Evolutionary conservation across 2,329 filamentous ascomycete species (phyloP).

Genomic region (Talaromyces sp.): DNA sequence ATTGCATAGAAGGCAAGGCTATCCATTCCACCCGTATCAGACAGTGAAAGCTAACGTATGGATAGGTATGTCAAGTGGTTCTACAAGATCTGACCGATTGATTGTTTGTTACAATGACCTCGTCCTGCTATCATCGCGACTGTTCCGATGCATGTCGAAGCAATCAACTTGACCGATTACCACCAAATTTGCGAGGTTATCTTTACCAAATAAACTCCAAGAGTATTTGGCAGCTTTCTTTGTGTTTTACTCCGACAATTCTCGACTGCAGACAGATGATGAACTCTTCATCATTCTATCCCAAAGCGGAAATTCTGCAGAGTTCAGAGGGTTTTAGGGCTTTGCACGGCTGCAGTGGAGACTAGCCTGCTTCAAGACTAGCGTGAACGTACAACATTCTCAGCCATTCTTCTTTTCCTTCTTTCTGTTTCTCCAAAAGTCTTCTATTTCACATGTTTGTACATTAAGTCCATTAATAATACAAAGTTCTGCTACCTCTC

Average conservation of each 20-base stretch:
- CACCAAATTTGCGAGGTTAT: too few species aligned
- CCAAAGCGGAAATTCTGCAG: neutral
- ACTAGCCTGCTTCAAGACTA: neutral
- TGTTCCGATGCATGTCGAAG: neutral
- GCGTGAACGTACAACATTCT: neutral
- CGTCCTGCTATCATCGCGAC: neutral
- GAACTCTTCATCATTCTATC: neutral
- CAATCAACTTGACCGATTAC: neutral
- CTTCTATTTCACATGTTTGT: neutral
- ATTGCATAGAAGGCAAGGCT: neutral
- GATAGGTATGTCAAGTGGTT: neutral
- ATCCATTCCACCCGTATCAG: too few species aligned
- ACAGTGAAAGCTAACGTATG: neutral
- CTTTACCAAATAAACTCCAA: too few species aligned
- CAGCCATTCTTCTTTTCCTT: neutral
- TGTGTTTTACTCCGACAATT: neutral
- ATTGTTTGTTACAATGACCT: neutral
- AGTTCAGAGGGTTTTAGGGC: neutral
- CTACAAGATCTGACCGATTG: neutral
- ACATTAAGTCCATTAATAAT: neutral
- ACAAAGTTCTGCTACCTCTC: neutral
- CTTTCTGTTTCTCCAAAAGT: neutral
- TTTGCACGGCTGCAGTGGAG: neutral
- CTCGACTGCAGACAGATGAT: neutral
- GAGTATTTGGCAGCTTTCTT: too few species aligned